Conservation (phyloP, 495 filamentous ascomycete species). For the Aspergillus cavernicola region DNA sequence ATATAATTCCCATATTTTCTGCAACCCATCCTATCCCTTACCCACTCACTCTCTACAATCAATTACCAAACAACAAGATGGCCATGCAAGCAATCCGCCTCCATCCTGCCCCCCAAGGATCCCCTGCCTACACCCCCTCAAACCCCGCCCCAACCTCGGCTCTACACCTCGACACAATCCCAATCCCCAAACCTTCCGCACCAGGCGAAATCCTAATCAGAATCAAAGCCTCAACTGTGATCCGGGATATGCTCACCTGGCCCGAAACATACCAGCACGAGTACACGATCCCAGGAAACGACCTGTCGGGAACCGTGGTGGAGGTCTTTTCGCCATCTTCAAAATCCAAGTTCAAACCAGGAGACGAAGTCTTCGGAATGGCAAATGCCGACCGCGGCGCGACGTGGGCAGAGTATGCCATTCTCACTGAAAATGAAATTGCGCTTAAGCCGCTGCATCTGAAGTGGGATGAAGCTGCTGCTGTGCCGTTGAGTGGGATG, state of each 20-base stretch:
- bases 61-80: no score
- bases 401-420: conserved; percentile 31
- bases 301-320: conserved; percentile 42
- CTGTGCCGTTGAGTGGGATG: conserved; percentile 30
- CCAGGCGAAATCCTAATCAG: conserved; percentile 26
- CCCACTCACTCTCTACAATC: no score
- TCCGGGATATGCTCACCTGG: conserved; percentile 33
- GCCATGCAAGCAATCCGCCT: conserved; percentile 37
- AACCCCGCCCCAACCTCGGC: conserved; percentile 34
- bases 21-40: no score
- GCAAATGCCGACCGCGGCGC: conserved; percentile 17
- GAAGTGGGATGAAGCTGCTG: conserved; percentile 23
- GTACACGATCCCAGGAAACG: conserved; percentile 36
- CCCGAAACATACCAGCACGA: conserved; percentile 28
- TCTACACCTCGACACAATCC: conserved; percentile 29
- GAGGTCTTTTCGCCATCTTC: conserved; percentile 10
- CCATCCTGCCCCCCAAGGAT: conserved; percentile 22
- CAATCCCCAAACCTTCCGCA: conserved; percentile 20
- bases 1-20: no score
- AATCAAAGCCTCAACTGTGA: conserved; percentile 28
- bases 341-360: conserved; percentile 18
- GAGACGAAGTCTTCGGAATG: conserved; percentile 37
- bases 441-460: conserved; percentile 25
- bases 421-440: conserved; percentile 23
- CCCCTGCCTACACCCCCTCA: conserved; percentile 22